A percentile compares a stretch with the other conserved stretches of the same genome.
Evolutionary conservation across 768 basidiomycete species (phyloP).

Genomic region (Hirschioporus abietinus): DNA sequence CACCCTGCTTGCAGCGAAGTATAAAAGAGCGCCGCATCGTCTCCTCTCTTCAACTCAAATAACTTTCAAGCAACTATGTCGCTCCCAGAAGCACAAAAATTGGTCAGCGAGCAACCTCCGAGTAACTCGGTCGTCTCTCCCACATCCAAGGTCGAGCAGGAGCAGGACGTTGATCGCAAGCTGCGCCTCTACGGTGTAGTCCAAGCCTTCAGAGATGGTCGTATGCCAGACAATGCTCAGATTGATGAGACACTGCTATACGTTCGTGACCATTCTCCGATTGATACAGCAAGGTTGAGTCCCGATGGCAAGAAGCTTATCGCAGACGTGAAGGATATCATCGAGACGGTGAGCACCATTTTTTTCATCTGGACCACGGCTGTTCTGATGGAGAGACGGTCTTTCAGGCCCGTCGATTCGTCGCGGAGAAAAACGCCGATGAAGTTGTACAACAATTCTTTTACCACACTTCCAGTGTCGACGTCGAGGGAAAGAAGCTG

Average conservation of each 20-base stretch:
- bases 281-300: constrained; percentile 35
- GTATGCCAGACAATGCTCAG: constrained; percentile 34
- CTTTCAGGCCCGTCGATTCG: constrained; percentile 24
- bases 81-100: constrained; percentile 19
- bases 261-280: constrained; percentile 30
- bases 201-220: constrained; percentile 37
- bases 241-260: constrained; percentile 38
- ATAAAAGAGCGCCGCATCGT: background rate
- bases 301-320: constrained; percentile 36
- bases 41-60: background rate
- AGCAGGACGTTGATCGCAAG: constrained; percentile 39
- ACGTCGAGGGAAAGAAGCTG: constrained; percentile 22
- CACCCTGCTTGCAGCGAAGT: background rate
- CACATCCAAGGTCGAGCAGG: constrained; percentile 25
- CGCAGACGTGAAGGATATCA: constrained; percentile 33
- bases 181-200: constrained; percentile 39
- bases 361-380: background rate
- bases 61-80: constrained; percentile 15
- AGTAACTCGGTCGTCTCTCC: constrained; percentile 31
- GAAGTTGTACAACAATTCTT: constrained; percentile 45
- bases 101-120: constrained; percentile 17
- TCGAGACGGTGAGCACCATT: constrained; percentile 28
- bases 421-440: constrained; percentile 39
- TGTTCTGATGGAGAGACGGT: background rate
- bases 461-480: constrained; percentile 28